Base-by-base conservation (phyloP, 345 rosid genomes). In the Eucalyptus marginata region DNA sequence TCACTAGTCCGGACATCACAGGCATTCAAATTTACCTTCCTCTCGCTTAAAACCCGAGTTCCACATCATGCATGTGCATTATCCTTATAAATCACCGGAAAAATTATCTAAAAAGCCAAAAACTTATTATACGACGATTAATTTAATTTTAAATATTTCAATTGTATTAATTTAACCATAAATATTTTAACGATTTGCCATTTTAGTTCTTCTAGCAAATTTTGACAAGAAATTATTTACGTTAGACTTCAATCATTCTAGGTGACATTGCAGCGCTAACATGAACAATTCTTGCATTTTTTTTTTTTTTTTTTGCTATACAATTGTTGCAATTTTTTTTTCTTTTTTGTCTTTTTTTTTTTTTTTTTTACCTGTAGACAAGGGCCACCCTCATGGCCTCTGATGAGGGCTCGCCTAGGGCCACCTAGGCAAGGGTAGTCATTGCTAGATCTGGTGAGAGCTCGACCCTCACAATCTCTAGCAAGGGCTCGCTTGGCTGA, bases 231-330 rank as follows among this genome's bases (percentile, higher is more conserved):
- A 62, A 29, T 29, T 2, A 0, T 29, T 62, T 0, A 62, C 1
- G 0, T 29, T 29, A 13, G 33, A 29, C 33, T 6, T 62, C 7
- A 50, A 6, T 7, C 18, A 50, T 50, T 12, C 66, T 27, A 25
- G 13, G 1, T 62, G 36, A 7, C 16, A 6, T 29, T 13, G 15
- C 0, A 1, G 17, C 0, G 3, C 14, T 29, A 13, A 62, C 2
- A 14, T 62, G 0, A 29, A 62, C 5, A 62, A 62, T 62, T 62
- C 31, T 62, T 62, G 16, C 8, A 62, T 3, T 51, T 17, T 51
- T 51, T 15, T 6, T 51, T n/a, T 51, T 51, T 51, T 15, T 49
- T 15, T 50, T 49, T 5, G 51, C 51, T 49, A 49, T 49, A 49
- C 6, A 14, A 49, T 49, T 49, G 17, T 50, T 50, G 52, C 17